Base-by-base conservation (phyloP, 1,284 basidiomycete species). In the Sphaerobolus stellatus region DNA sequence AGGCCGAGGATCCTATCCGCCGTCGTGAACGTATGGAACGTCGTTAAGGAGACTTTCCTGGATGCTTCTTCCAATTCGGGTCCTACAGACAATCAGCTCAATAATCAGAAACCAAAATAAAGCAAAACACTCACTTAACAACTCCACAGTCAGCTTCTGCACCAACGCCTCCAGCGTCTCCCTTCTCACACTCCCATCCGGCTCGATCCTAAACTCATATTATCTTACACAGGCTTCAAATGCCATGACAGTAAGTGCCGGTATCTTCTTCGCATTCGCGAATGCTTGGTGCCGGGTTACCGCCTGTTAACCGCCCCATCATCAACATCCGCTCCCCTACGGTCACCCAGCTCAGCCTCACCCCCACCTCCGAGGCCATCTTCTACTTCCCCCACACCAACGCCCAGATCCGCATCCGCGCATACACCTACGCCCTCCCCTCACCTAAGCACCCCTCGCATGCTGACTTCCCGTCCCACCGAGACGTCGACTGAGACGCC, bases 1-100 rank as follows among this genome's bases (percentile, higher is more conserved):
- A 84, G 71, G 30, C 87, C 81, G 60, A 92, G 84, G 11, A 93
- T 70, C 40, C 77, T 74, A 49, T 84, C 78, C 2, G 90, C 78
- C 5, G 82, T 83, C 29, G 82, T 85, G 65, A 93, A 92, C 0
- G 89, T 88, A 30, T 82, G 79, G 71, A 88, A n/a, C n/a, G n/a
- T n/a, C n/a, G n/a, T n/a, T n/a, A n/a, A n/a, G n/a, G n/a, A n/a
- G n/a, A n/a, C n/a, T n/a, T n/a, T n/a, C n/a, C n/a, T n/a, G n/a
- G n/a, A n/a, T n/a, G n/a, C n/a, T n/a, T n/a, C n/a, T n/a, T n/a
- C n/a, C n/a, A n/a, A n/a, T n/a, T n/a, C n/a, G n/a, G n/a, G n/a
- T n/a, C n/a, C n/a, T n/a, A n/a, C n/a, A n/a, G n/a, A n/a, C n/a
- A n/a, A n/a, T n/a, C n/a, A n/a, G n/a, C n/a, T n/a, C n/a, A n/a